Percentiles rank a stretch among this genome's conserved stretches.
phyloP scores from a whole-genome alignment of 2,329 filamentous ascomycete species.

The Hypoxylon sp. region DNA sequence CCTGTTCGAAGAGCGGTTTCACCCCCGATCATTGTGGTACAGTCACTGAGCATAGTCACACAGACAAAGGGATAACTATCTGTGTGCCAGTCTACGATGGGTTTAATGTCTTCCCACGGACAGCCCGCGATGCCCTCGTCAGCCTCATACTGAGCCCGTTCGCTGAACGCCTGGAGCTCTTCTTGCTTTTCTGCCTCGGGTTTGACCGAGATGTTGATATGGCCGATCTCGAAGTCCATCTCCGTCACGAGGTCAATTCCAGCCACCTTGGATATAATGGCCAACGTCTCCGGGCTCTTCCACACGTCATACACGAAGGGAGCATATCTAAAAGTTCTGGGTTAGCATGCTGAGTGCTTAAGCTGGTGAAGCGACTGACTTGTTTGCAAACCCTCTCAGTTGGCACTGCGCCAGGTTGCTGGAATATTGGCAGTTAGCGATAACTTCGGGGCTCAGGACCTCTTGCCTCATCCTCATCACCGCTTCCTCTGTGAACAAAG shows the following conservation, averaged over 20 bases:
- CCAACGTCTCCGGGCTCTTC: constrained; percentile 58
- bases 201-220: constrained; percentile 66
- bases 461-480: constrained; percentile 71
- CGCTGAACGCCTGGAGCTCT: constrained; percentile 55
- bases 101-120: constrained; percentile 60
- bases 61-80: constrained; percentile 78
- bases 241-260: constrained; percentile 66
- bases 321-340: constrained; percentile 60
- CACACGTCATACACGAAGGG: constrained; percentile 70
- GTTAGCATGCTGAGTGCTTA: constrained; percentile 26
- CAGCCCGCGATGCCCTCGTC: constrained; percentile 49
- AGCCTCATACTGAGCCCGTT: constrained; percentile 47
- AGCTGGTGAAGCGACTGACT: constrained; percentile 58
- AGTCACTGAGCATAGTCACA: constrained; percentile 75
- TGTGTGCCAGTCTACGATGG: constrained; percentile 72
- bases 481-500: constrained; percentile 71
- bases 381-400: constrained; percentile 49
- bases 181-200: constrained; percentile 59
- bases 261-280: constrained; percentile 63
- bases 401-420: constrained; percentile 69
- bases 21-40: constrained; percentile 71
- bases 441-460: constrained; percentile 68
- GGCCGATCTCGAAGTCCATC: constrained; percentile 67
- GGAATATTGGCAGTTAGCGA: constrained; percentile 66
- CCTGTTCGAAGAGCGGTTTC: constrained; percentile 71